Base-by-base conservation (phyloP, 495 filamentous ascomycete species). In the Lophium mytilinum region DNA sequence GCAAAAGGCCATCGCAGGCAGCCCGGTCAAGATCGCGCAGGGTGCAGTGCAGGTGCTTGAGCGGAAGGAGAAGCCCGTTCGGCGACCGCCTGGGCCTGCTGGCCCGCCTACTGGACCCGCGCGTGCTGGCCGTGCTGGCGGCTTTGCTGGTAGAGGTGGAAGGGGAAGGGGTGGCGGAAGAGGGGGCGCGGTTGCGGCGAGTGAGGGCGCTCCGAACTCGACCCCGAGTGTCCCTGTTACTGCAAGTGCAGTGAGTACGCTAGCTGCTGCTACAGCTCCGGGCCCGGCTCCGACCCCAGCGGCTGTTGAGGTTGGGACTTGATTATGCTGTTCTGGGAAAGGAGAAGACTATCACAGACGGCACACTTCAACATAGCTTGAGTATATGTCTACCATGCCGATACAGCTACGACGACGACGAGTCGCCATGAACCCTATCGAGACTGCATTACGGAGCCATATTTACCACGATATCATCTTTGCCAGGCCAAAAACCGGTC, bases 41-140 rank as follows among this genome's bases (percentile, higher is more conserved):
- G 89, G 88, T 9, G 84, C 86, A 6, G 89, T 95, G 7, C 86
- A 90, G 61, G 87, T 96, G 10, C 72, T 95, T 11, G 90, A 95
- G 72, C 76, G 87, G 50, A 90, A 90, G 73, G 82, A 85, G 53
- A 69, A 64, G 53, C 57, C 57, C 52, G 57, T 34, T 24, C 51
- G 52, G 12, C 41, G 39, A 15, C 57, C 46, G 15, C 55, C 68
- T 37, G 54, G 55, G 34, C 36, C 57, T 42, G 40, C 40, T 42
- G 14, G 30, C 11, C 55, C 46, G 18, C 62, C 62, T 3, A 58
- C 51, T n/a, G 62, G 62, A 33, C 62, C 62, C 35, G 60, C 69
- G 3, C 73, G 76, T 47, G 72, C 72, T 10, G 71, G 76, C 50
- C 70, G 69, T 37, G 73, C 75, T 36, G 67, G 69, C 37, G 74